These are phyloP conservation scores for Triticum urartu DNA, from an alignment of 176 grass and related monocot species.

Conservation along the genomic window DNA sequence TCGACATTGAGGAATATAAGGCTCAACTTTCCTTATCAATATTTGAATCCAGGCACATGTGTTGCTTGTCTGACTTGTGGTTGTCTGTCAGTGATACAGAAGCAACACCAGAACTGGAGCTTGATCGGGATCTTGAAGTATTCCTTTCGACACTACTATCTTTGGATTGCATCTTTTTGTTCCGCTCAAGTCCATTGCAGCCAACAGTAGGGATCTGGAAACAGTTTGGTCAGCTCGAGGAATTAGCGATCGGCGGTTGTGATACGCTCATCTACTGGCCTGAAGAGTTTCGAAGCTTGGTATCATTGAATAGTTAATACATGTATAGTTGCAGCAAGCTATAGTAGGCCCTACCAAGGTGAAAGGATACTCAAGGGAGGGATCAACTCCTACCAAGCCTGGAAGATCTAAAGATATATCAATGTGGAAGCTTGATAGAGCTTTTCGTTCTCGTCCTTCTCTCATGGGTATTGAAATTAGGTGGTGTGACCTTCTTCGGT, in stretches of 20 bases:
- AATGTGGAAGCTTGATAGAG: background rate
- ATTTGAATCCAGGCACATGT: background rate
- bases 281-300: slow-evolving; percentile 5
- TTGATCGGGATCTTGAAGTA: background rate
- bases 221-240: background rate
- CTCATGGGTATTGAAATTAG: background rate
- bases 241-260: background rate
- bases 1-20: background rate
- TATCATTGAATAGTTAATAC: background rate
- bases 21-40: background rate
- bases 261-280: slow-evolving; percentile 1
- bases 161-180: background rate
- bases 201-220: background rate
- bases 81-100: background rate
- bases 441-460: background rate
- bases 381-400: background rate
- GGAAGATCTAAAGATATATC: background rate
- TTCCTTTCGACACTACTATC: background rate
- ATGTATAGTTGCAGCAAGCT: background rate
- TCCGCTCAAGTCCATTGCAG: background rate
- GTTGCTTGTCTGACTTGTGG: background rate
- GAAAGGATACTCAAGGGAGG: background rate
- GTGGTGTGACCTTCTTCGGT: background rate
- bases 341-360: background rate
- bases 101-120: no score